These are phyloP conservation scores for Fulvia fulva DNA, from an alignment of 2,329 filamentous ascomycete species.

Conservation along the genomic window DNA sequence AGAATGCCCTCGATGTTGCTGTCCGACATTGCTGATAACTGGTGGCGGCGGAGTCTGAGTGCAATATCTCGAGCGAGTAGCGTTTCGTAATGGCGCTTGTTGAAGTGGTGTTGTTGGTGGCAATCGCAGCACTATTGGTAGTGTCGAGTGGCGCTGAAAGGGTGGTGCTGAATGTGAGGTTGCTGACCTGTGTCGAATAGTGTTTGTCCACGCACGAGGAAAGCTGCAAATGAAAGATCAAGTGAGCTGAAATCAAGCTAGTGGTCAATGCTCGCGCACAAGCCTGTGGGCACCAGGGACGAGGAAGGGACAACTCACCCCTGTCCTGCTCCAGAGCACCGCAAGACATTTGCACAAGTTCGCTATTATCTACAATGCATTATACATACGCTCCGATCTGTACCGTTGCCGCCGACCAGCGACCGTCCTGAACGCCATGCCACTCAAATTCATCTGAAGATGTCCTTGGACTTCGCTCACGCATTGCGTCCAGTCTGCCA, in stretches of 20 bases:
- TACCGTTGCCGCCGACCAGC: background rate
- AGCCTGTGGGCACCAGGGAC: background rate
- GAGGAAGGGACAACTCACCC: background rate
- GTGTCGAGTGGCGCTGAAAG: too few species aligned
- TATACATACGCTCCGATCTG: background rate
- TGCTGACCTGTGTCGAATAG: too few species aligned
- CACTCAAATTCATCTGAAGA: background rate
- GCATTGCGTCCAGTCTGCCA: slow-evolving; percentile 24
- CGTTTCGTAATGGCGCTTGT: too few species aligned
- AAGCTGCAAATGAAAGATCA: background rate
- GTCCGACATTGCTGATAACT: too few species aligned
- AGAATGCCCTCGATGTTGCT: too few species aligned
- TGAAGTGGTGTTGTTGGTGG: too few species aligned
- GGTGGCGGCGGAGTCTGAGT: too few species aligned
- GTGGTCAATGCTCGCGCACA: background rate
- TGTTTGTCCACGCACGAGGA: background rate
- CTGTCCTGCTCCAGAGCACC: too few species aligned
- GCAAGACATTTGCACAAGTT: too few species aligned
- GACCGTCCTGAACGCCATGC: background rate
- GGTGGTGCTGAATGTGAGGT: too few species aligned
- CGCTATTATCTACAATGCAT: background rate
- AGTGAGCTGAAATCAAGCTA: background rate
- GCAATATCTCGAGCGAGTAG: too few species aligned
- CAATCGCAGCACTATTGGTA: too few species aligned
- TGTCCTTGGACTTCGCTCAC: background rate